A percentile compares a stretch with the other conserved stretches of the same genome.
phyloP scores from a whole-genome alignment of 768 basidiomycete species.

The Mycena galopus region DNA sequence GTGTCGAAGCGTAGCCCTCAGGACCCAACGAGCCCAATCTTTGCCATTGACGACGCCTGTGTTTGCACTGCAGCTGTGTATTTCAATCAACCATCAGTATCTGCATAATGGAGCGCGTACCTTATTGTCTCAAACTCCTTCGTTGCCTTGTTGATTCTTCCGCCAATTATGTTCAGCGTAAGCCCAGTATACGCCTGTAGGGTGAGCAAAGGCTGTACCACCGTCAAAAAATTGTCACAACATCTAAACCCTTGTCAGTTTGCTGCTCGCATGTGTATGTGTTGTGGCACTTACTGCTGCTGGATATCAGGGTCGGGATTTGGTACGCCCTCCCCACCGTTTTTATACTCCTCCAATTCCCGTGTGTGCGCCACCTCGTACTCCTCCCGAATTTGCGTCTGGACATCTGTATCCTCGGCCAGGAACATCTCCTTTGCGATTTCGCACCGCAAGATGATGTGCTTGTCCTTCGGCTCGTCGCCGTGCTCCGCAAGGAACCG shows the following conservation, averaged over 20 bases:
- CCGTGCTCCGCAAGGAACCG: neutral
- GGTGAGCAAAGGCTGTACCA: neutral
- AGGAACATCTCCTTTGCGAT: neutral
- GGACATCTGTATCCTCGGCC: neutral
- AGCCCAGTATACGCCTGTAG: constrained; percentile 5
- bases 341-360: neutral
- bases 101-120: neutral
- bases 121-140: neutral
- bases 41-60: neutral
- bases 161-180: neutral
- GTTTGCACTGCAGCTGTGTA: constrained; percentile 12
- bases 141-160: neutral
- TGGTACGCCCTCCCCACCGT: neutral
- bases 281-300: neutral
- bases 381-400: neutral
- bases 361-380: neutral
- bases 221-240: neutral
- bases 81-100: too few relatives aligned
- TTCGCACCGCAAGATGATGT: neutral
- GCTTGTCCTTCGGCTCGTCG: neutral
- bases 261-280: neutral
- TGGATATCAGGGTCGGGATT: neutral
- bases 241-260: neutral
- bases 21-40: constrained; percentile 4
- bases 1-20: neutral